Evolutionary conservation across 306 rosid species (phyloP), one percentile per base, ranked within the genome.

Genomic region (Vicia faba): DNA sequence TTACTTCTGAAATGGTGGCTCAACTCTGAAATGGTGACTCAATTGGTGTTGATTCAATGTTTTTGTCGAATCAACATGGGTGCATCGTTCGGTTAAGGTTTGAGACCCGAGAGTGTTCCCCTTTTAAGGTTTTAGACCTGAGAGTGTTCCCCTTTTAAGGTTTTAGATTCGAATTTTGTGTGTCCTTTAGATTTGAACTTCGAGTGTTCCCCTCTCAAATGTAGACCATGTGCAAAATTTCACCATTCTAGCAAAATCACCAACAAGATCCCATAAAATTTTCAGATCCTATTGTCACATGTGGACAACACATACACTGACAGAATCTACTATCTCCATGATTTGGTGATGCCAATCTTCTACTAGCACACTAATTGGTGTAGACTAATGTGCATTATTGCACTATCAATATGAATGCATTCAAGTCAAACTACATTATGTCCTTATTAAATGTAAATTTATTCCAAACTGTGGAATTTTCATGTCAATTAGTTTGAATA

Each of bases 361-460:
- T n/a, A n/a, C n/a, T 64, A 25, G 10, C 16, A 46, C 50, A 45
- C 44, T 38, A 4, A 8, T 11, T 51, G 16, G 57, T 53, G 65
- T 72, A 43, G 20, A 6, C 36, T 64, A 15, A 53, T 53, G 48
- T 64, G 33, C 39, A 63, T 41, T 64, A 61, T n/a, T 20, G 29
- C 64, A 60, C 28, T 36, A 14, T 50, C 7, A 50, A 50, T 50
- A 16, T 58, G 26, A 58, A 58, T 7, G 26, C 43, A 31, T 33
- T 58, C 11, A 39, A 72, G 25, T 26, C 25, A 61, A 49, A 36
- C n/a, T 10, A 70, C 15, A 1, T 31, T n/a, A 48, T 23, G 51
- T 36, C 3, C 55, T 25, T 48, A 14, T n/a, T 15, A 7, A 41
- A 15, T 4, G n/a, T 3, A 3, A 8, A 57, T 29, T 29, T 31